Base-by-base conservation (phyloP, 2,329 filamentous ascomycete species). In the Nothophaeocryptopus gaeumannii region DNA sequence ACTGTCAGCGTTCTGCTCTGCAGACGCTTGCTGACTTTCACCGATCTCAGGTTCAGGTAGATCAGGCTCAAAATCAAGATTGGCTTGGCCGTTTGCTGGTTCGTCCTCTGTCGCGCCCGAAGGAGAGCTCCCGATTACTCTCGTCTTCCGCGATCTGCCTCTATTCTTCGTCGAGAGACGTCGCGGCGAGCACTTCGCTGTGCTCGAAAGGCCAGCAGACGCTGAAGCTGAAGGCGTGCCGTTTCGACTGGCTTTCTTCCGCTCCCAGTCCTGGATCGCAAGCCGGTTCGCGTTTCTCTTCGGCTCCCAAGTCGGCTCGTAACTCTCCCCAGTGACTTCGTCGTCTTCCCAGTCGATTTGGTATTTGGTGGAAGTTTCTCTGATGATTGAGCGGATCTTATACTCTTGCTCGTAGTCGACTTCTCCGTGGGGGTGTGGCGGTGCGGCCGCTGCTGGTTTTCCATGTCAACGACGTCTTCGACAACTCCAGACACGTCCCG, bases 301-400 rank as follows among this genome's bases (percentile, higher is more conserved):
- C 0, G 65, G 69, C 43, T 74, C 80, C 82, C 82, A 84, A 40
- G 68, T 76, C 8, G 74, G 75, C 2, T 66, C 48, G 60, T 75
- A 83, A 1, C 55, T 51, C 53, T 74, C 62, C 13, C 77, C 78
- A 34, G 78, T 79, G 2, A 58, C 52, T n/a, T 72, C 66, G 59
- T 82, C 67, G 51, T 77, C 74, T 40, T 72, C 74, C 82, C 82
- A 84, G 59, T 82, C 75, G 45, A 84, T 74, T 2, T 72, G 62
- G 56, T 82, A 85, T n/a, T 70, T 54, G 9, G 62, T 62, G 16
- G 59, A 61, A 20, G 40, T 58, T 39, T 70, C 68, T 35, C 61
- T 51, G 14, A 72, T 52, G 33, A 72, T 71, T 5, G 46, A 55
- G 14, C 57, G 53, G 32, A 66, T 54, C 9, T 46, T 47, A 33